Percentiles rank a stretch among this genome's conserved stretches.
These are phyloP conservation scores for Cyclospora cayetanensis DNA, from an alignment of 169 alveolate genomes.

Conservation along the genomic window DNA sequence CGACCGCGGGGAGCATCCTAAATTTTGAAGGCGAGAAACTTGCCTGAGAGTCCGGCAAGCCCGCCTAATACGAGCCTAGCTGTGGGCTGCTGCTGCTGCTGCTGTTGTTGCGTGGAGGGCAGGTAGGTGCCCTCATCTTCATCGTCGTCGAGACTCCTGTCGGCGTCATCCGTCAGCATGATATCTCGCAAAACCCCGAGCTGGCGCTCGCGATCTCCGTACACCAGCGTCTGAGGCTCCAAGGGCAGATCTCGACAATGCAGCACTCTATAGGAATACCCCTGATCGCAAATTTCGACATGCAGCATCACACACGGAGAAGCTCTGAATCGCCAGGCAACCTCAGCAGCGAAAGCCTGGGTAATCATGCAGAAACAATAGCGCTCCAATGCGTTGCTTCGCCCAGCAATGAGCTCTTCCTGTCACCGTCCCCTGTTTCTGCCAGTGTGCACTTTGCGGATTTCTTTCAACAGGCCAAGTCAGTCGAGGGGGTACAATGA, in stretches of 20 bases:
- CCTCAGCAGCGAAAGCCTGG: too few species aligned
- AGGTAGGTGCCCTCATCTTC: constrained; percentile 40
- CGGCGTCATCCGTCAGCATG: constrained; percentile 64
- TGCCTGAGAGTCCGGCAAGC: constrained; percentile 46
- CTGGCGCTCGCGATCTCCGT: constrained; percentile 60
- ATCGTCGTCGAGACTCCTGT: constrained; percentile 62
- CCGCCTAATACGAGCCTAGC: background rate
- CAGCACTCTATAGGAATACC: constrained; percentile 72
- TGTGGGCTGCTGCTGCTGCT: background rate
- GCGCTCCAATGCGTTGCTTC: too few species aligned
- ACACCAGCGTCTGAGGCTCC: constrained; percentile 56
- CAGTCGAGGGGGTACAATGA: background rate
- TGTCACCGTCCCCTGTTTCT: too few species aligned
- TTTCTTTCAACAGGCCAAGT: too few species aligned
- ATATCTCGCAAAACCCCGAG: constrained; percentile 49
- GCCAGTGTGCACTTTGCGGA: too few species aligned
- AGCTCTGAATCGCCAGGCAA: background rate
- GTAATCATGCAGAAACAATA: too few species aligned
- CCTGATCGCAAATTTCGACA: background rate
- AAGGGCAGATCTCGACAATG: constrained; percentile 64
- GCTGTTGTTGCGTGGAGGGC: background rate
- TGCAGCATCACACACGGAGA: background rate
- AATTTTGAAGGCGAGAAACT: too few species aligned
- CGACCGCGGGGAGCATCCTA: too few species aligned
- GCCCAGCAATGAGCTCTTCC: too few species aligned